These are phyloP conservation scores for Blastomyces parvus DNA, from an alignment of 2,329 filamentous ascomycete genomes.

Conservation along the genomic window DNA sequence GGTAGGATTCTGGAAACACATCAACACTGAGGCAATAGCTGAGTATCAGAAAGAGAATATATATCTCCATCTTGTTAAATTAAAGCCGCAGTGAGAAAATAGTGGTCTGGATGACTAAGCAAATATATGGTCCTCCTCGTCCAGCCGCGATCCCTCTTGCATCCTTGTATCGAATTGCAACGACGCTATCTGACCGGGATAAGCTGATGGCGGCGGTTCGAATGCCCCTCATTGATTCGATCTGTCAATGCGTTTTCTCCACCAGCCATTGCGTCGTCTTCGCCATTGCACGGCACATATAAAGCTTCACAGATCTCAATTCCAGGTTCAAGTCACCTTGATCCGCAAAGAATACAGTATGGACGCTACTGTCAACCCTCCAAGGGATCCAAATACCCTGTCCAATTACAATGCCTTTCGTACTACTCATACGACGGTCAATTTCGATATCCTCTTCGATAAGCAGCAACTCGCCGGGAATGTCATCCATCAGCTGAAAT, in stretches of 20 bases:
- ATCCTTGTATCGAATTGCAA: too few relatives aligned
- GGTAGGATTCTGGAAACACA: too few relatives aligned
- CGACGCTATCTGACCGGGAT: not conserved
- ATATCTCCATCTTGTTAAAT: too few relatives aligned
- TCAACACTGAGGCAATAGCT: too few relatives aligned
- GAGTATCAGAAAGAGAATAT: too few relatives aligned
- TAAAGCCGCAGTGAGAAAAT: too few relatives aligned
- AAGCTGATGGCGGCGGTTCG: not conserved
- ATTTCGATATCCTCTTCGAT: conserved; percentile 76
- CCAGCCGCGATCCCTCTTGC: too few relatives aligned
- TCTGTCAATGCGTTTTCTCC: not conserved
- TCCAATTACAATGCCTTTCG: conserved; percentile 86
- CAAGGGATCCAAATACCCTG: conserved; percentile 77
- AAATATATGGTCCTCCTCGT: too few relatives aligned
- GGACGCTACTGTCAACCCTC: conserved; percentile 33
- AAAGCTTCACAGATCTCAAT: not conserved
- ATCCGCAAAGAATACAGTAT: conserved; percentile 17
- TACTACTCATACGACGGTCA: conserved; percentile 72
- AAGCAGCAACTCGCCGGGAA: conserved; percentile 66
- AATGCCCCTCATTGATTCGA: not conserved
- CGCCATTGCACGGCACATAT: not conserved
- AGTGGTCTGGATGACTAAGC: too few relatives aligned
- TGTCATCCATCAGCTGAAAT: conserved; percentile 67
- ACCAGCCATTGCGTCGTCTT: not conserved
- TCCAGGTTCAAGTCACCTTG: not conserved